Conservation (phyloP, 164 flowering plant genomes). For the Tinospora cordifolia region DNA sequence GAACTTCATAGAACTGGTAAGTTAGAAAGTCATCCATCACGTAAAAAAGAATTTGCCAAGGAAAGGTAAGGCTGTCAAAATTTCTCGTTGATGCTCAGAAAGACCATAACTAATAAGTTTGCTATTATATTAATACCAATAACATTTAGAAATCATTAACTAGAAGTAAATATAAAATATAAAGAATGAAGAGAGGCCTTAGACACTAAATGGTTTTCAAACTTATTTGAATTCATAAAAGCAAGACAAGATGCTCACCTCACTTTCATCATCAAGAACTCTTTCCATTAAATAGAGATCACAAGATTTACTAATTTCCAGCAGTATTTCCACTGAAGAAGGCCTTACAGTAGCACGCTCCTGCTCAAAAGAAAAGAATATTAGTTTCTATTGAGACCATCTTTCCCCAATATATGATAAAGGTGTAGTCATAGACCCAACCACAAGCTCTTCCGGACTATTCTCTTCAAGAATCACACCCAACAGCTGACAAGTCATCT, state of each 20-base stretch:
- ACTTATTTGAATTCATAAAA: background rate
- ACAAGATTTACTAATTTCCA: slow-evolving; percentile 28
- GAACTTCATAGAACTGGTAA: background rate
- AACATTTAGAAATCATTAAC: too few relatives aligned
- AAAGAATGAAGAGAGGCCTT: background rate
- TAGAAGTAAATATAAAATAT: too few relatives aligned
- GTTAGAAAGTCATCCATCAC: too few relatives aligned
- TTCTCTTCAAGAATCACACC: slow-evolving; percentile 31
- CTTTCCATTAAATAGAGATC: slow-evolving; percentile 34
- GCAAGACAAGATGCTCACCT: slow-evolving; percentile 16
- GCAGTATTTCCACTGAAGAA: slow-evolving; percentile 25
- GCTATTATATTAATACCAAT: too few relatives aligned
- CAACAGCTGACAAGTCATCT: slow-evolving; percentile 34
- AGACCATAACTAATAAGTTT: too few relatives aligned
- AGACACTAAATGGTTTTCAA: background rate
- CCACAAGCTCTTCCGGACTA: slow-evolving; percentile 33
- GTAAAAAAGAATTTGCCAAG: background rate
- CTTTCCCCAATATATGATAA: background rate
- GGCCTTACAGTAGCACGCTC: slow-evolving; percentile 31
- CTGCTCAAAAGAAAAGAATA: slow-evolving; percentile 14
- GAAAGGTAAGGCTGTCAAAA: background rate
- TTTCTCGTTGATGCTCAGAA: too few relatives aligned
- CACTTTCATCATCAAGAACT: slow-evolving; percentile 34
- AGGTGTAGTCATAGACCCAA: slow-evolving; percentile 4
- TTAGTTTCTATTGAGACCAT: background rate